A percentile compares a stretch with the other conserved stretches of the same genome.
These are phyloP conservation scores for Rhodotorula sp. DNA, from an alignment of 1,284 basidiomycete species.

Conservation along the genomic window DNA sequence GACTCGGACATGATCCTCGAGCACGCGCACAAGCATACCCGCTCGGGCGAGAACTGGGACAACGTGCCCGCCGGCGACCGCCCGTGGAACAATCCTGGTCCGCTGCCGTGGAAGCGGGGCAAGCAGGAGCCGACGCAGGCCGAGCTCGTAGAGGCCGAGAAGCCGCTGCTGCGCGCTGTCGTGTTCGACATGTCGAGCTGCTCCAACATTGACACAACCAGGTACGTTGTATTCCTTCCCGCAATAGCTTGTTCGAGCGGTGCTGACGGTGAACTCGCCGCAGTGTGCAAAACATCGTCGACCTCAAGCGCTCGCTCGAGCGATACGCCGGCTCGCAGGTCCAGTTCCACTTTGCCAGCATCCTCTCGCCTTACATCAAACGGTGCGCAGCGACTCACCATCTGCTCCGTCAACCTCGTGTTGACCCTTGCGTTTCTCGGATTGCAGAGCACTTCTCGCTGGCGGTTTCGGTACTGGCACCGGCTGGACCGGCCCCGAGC, in stretches of 20 bases:
- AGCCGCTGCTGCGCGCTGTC: constrained; percentile 72
- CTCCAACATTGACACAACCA: constrained; percentile 74
- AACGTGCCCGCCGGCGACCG: constrained; percentile 63
- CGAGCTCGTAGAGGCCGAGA: constrained; percentile 56
- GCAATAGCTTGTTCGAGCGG: background rate
- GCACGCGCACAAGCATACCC: constrained; percentile 75
- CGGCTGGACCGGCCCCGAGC: constrained; percentile 51
- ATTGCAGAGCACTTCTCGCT: constrained; percentile 69
- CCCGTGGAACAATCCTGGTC: constrained; percentile 83
- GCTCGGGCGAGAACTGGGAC: constrained; percentile 59
- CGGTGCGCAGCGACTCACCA: constrained; percentile 44
- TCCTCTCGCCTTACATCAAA: constrained; percentile 87
- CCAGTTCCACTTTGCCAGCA: constrained; percentile 82
- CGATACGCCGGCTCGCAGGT: constrained; percentile 78
- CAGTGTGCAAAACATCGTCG: constrained; percentile 79
- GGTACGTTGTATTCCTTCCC: constrained; percentile 45
- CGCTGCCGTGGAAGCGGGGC: constrained; percentile 48
- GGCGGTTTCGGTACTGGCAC: constrained; percentile 72
- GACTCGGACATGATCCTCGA: constrained; percentile 77
- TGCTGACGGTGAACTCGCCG: background rate
- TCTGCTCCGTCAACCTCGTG: background rate
- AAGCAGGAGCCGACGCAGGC: constrained; percentile 53
- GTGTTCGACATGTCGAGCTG: constrained; percentile 89
- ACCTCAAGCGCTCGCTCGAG: constrained; percentile 82
- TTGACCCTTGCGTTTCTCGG: background rate